These are phyloP conservation scores for Claviceps purpurea DNA, from an alignment of 2,329 filamentous ascomycete genomes.

Conservation along the genomic window DNA sequence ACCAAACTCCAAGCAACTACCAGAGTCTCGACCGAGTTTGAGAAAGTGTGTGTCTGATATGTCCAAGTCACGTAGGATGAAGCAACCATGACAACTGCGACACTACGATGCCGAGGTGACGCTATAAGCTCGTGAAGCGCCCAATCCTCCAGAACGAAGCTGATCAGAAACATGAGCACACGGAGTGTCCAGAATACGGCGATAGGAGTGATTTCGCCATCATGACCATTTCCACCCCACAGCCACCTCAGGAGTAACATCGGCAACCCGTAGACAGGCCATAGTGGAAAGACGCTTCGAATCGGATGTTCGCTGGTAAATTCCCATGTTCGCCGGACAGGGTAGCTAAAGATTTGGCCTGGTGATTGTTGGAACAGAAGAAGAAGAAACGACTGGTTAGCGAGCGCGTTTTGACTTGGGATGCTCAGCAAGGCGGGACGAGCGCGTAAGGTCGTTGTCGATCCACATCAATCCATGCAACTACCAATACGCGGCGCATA, in stretches of 20 bases:
- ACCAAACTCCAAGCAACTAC: conserved; percentile 89
- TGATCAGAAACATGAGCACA: conserved; percentile 82
- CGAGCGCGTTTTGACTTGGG: background rate
- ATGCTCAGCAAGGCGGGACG: background rate
- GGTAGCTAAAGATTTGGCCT: conserved; percentile 91
- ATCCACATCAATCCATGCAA: background rate
- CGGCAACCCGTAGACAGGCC: conserved; percentile 86
- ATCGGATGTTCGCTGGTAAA: conserved; percentile 82
- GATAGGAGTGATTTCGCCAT: conserved; percentile 66
- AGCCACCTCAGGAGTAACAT: conserved; percentile 90
- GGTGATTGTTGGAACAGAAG: background rate
- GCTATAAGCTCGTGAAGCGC: conserved; percentile 83
- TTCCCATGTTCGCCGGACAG: conserved; percentile 85
- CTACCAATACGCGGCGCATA: background rate
- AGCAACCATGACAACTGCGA: conserved; percentile 72
- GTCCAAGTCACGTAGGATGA: conserved; percentile 99
- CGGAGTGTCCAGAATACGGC: conserved; percentile 83
- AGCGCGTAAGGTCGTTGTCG: background rate
- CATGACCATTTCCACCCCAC: conserved; percentile 70
- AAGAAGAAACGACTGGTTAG: background rate
- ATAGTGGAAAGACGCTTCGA: conserved; percentile 91
- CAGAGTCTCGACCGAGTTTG: conserved; percentile 90
- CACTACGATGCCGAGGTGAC: conserved; percentile 54
- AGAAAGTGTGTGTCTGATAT: conserved; percentile 96
- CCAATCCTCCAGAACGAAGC: conserved; percentile 97